Evolutionary conservation across 495 filamentous ascomycete species (phyloP), one percentile per base, ranked within the genome.

Genomic region (Penicillium pulvis): DNA sequence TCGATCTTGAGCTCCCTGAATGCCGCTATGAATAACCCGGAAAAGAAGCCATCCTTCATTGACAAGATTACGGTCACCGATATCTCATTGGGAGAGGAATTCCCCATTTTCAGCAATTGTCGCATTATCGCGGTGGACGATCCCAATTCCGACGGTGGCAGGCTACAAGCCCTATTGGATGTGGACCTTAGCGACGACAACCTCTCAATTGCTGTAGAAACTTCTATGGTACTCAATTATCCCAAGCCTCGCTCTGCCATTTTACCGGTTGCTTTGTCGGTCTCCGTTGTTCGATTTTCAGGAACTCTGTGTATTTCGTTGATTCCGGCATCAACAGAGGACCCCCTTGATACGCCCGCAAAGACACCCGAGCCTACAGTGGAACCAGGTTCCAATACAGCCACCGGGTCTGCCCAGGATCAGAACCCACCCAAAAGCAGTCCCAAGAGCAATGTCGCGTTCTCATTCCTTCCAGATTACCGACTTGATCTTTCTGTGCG

Each of bases 21-120:
- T 9, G 87, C 86, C 35, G 84, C 91, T 2, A 81, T 98, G 36
- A 98, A 98, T 66, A 88, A 91, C 35, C 78, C 82, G 4, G 74
- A 76, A 46, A 87, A 87, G 60, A 92, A 93, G 51, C 95, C 94
- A 1, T 89, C 91, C 48, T 98, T 95, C 68, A 77, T 98, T 14
- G 93, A 93, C 71, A 90, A 93, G 66, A 97, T 98, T 54, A 85
- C 85, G 28, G 90, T 98, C 44, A 97, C 93, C 2, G 94, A 98
- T 72, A 85, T 98, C 55, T 92, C 84, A 17, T 79, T 98, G 0
- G 94, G 94, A 19, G 94, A 98, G 62, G 95, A 98, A 61, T 98
- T 98, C 59, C 94, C 94, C 8, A 98, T 98, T 17, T 96, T 98
- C 73, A 97, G 93, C 79, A 98, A 98, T 72, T 98, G 94, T 71